Evolutionary conservation across 768 basidiomycete genomes (phyloP), one percentile per base, ranked within the genome.

Genomic region (Mycena leptocephala): DNA sequence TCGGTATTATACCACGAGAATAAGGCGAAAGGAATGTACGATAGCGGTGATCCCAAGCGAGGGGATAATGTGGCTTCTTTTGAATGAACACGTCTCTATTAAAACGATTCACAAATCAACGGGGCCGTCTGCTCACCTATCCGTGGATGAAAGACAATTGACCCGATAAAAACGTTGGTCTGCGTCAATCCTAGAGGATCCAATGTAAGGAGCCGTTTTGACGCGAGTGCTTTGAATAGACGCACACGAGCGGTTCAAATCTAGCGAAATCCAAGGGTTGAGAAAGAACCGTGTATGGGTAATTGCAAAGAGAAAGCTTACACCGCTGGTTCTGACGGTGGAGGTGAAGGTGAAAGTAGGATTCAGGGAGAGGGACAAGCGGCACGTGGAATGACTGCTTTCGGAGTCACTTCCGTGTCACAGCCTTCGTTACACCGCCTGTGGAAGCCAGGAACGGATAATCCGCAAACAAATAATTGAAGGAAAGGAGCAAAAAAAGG

Each of bases 341-440:
- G 35, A 59, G 11, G 58, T 59, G 51, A 37, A 59, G 58, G 28
- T 39, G 59, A 39, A 39, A 26, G 59, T 13, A 26, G 59, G n/a
- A 28, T 9, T 58, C 20, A 11, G 51, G 26, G 26, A 33, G 32
- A 30, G 56, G 18, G 43, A 20, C 16, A 58, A 37, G 35, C 59
- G 37, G 59, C 59, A 62, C 59, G 59, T 62, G 59, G n/a, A 62
- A 39, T 39, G 59, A 39, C 58, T 33, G 22, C 58, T 35, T 59
- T 37, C 33, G 33, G 58, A 35, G 58, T 59, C 58, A 59, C 58
- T 7, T 18, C 32, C 6, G 20, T 32, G 58, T 33, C 58, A 35
- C 58, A 35, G 58, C 58, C n/a, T n/a, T n/a, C 30, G 9, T 26
- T 56, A 20, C 46, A 22, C 46, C 46, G 16, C 16, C 14, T 13